phyloP scores from a whole-genome alignment of 495 filamentous ascomycete species.

The Aspergillus bridgeri region DNA sequence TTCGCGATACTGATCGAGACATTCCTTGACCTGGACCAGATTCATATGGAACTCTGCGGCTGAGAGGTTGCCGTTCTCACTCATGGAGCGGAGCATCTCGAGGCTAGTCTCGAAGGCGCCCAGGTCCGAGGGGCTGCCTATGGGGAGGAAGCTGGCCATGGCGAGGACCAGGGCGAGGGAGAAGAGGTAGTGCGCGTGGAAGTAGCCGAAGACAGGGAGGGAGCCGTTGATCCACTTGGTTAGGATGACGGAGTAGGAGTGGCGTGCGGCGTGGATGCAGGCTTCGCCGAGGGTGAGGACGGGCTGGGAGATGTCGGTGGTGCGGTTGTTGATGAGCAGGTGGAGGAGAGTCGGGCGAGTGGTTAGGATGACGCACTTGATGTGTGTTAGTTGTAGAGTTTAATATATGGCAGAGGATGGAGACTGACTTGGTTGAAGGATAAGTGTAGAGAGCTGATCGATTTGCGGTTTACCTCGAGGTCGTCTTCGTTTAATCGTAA shows the following conservation, averaged over 20 bases:
- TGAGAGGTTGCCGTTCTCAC: conserved; percentile 41
- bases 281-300: conserved; percentile 43
- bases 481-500: conserved; percentile 38
- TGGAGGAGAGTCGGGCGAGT: conserved; percentile 42
- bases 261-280: conserved; percentile 43
- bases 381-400: conserved; percentile 1
- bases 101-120: conserved; percentile 38
- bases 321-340: conserved; percentile 31
- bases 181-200: conserved; percentile 47
- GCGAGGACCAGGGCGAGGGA: conserved; percentile 39
- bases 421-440: conserved; percentile 35
- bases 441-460: conserved; percentile 38
- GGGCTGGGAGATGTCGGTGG: conserved; percentile 34
- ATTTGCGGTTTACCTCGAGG: conserved; percentile 37
- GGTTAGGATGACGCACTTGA: conserved; percentile 39
- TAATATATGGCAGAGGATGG: neutral
- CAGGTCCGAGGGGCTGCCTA: conserved; percentile 35
- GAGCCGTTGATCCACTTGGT: conserved; percentile 45
- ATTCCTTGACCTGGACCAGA: conserved; percentile 34
- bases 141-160: conserved; percentile 42
- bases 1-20: conserved; percentile 27
- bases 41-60: conserved; percentile 40
- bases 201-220: conserved; percentile 44
- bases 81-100: conserved; percentile 39
- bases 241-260: conserved; percentile 42